Evolutionary conservation across 2,329 filamentous ascomycete species (phyloP).

Genomic region (Graphilbum fragrans): DNA sequence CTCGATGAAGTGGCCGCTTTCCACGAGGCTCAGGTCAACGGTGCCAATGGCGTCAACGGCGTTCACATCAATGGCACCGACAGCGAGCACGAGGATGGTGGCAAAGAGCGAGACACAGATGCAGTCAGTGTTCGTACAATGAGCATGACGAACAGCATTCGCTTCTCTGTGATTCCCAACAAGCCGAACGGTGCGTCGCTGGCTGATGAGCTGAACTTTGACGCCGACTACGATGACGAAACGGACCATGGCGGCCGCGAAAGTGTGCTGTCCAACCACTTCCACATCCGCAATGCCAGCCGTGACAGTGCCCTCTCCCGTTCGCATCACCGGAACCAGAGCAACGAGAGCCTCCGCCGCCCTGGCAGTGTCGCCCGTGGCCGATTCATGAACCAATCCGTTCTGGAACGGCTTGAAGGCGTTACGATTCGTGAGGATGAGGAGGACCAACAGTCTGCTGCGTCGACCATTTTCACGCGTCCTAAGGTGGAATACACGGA

Average conservation of each 20-base stretch:
- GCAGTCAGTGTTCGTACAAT: constrained; percentile 60
- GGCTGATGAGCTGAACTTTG: constrained; percentile 83
- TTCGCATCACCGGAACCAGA: constrained; percentile 42
- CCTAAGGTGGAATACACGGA: constrained; percentile 52
- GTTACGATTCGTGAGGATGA: constrained; percentile 38
- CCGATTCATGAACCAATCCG: constrained; percentile 39
- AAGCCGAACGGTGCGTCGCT: constrained; percentile 62
- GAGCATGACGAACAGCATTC: constrained; percentile 60
- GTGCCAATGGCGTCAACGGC: constrained; percentile 15
- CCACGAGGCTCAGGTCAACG: constrained; percentile 40
- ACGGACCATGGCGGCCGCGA: constrained; percentile 61
- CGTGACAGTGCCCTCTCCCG: constrained; percentile 41
- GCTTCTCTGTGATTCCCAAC: constrained; percentile 44
- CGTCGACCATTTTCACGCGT: background rate
- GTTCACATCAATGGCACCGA: constrained; percentile 35
- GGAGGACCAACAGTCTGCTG: constrained; percentile 15
- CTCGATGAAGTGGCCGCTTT: constrained; percentile 74
- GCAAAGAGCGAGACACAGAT: constrained; percentile 51
- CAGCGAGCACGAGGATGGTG: constrained; percentile 44
- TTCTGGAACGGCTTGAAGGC: constrained; percentile 44
- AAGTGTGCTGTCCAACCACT: constrained; percentile 40
- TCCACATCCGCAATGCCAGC: constrained; percentile 41
- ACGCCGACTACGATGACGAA: constrained; percentile 62
- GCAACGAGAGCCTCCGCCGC: constrained; percentile 44
- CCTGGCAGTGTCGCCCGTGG: constrained; percentile 42